Conservation (phyloP, 306 rosid genomes). For the Mimosa pudica region DNA sequence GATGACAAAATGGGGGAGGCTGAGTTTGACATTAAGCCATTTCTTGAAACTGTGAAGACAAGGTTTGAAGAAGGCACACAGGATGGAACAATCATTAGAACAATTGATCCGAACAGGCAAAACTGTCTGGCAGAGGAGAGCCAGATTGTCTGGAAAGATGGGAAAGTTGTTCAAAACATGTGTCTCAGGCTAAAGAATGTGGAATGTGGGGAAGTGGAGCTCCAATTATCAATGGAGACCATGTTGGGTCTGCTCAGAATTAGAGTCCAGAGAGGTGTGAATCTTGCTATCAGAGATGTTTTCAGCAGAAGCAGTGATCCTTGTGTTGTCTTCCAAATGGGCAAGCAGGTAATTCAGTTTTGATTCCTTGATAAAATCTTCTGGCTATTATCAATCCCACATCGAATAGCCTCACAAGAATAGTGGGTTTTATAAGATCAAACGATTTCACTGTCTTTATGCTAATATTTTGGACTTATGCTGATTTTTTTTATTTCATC, state of each 20-base stretch:
- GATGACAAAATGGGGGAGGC: conserved; percentile 96
- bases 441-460: too few species aligned
- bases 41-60: conserved; percentile 49
- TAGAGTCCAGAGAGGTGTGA: conserved; percentile 66
- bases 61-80: conserved; percentile 42
- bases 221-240: conserved; percentile 65
- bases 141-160: conserved; percentile 52
- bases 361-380: background rate
- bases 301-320: conserved; percentile 67
- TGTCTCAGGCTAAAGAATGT: conserved; percentile 79
- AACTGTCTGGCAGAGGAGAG: conserved; percentile 87
- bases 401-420: too few species aligned
- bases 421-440: too few species aligned
- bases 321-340: conserved; percentile 76
- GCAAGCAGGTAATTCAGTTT: conserved; percentile 57
- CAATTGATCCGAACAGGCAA: conserved; percentile 7
- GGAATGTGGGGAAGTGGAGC: conserved; percentile 81
- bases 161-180: conserved; percentile 60
- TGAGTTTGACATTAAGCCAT: conserved; percentile 60
- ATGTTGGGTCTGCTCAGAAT: conserved; percentile 74
- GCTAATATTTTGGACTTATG: too few species aligned
- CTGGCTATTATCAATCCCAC: background rate
- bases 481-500: background rate
- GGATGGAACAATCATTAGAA: conserved; percentile 48
- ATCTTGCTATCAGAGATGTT: conserved; percentile 77